Evolutionary conservation across 768 basidiomycete species (phyloP), one percentile per base, ranked within the genome.

Genomic region (Panaeolus cyanescens): DNA sequence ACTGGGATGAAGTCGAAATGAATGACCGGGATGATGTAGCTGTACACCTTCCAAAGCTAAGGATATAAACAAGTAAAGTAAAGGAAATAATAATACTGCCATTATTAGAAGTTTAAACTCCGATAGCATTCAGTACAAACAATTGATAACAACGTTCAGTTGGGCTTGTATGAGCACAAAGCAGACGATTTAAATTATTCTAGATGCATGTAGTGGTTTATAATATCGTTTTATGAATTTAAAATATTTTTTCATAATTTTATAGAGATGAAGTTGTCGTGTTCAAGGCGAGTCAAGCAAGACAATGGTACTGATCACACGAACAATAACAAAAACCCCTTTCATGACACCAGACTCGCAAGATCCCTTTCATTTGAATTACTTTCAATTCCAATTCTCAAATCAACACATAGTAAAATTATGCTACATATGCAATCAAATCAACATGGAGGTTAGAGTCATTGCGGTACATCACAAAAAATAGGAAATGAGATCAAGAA

Each of bases 21-120:
- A 37, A 30, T 42, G 34, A 28, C 31, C 39, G 36, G 37, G 40
- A 58, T 58, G 37, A 28, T 56, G 60, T 56, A 19, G 57, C 36
- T 17, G 20, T 53, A 25, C 8, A 39, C 37, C 7, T 54, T 54
- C 25, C 13, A 33, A 59, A 45, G 42, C 53, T 15, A 37, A 53
- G 32, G 32, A 61, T 58, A 53, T 15, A 59, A 42, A 50, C 57
- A 61, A 34, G 32, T 22, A 22, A 61, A 32, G 12, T 33, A 32
- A 54, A 55, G 54, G 59, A 55, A 17, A 60, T 12, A 39, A 32
- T 32, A 50, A 56, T 53, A 40, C 60, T 56, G n/a, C 28, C 56
- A 19, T 17, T 39, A 45, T 30, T 30, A 28, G 28, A 39, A 61
- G 57, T 61, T 61, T 19, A 28, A 61, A 58, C 39, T 39, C 60